Evolutionary conservation across 75 land plant genomes (phyloP), one percentile per base, ranked within the genome.

Genomic region (Isoetes taiwanensis): DNA sequence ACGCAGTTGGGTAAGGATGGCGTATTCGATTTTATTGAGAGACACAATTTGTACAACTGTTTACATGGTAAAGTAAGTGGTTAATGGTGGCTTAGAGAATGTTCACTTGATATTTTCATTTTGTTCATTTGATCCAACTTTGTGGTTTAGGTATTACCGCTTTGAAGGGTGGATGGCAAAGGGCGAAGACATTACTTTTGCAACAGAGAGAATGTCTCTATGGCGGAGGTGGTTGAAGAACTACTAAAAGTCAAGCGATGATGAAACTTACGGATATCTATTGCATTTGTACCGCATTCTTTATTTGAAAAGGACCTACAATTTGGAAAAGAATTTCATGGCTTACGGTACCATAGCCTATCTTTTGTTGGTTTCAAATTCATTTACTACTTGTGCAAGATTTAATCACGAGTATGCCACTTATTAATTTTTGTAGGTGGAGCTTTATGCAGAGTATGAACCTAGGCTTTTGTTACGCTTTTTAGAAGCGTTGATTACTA

Each of bases 271-370:
- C 35, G 72, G 79, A 65, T 64, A 73, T 34, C 76, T 79, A 32
- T 46, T 93, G 77, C 90, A 93, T 70, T 32, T 72, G 24, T 93
- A 93, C 60, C 87, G 59, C 98, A 93, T 70, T 57, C 74, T 28
- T 53, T 93, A 55, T 93, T 93, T 74, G 90, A 84, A 61, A 62
- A 61, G 16, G 80, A 65, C 54, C 75, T 78, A 1, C 67, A 84
- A 71, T 85, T 76, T 25, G 98, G 86, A 48, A 79, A 72, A 57
- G 85, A 84, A 10, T 93, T 62, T 41, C 95, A 87, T 76, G 95
- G 82, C 57, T 62, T 87, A 64, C 98, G 84, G 98, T 94, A 87
- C n/a, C n/a, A n/a, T n/a, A n/a, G n/a, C n/a, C n/a, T n/a, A n/a
- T n/a, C n/a, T n/a, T n/a, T n/a, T n/a, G n/a, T n/a, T n/a, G n/a